Evolutionary conservation across 139 green algal species (phyloP), one percentile per base, ranked within the genome.

Genomic region (Tetraselmis chui): DNA sequence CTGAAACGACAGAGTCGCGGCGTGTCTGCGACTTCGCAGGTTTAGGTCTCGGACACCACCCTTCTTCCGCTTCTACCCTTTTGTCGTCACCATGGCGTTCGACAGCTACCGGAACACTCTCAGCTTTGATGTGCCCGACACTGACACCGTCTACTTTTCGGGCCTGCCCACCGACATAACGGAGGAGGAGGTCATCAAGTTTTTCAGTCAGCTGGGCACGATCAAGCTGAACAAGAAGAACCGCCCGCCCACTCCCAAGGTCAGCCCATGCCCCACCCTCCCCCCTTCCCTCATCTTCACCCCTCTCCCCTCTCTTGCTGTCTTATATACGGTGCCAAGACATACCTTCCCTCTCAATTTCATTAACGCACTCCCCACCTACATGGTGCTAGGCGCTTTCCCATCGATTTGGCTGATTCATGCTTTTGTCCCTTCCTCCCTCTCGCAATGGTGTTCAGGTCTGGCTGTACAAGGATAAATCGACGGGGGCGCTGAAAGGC

Each of bases 181-280:
- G 5, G 93, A 97, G 79, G 81, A 87, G 18, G 85, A 94, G 23
- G 31, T 97, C 1, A 89, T 88, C 5, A 81, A 91, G 59, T 94
- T 92, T 85, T 97, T 97, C 86, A 93, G 93, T 29, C 87, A 83
- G 29, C 96, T 97, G 75, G 90, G 86, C 1, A 82, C 82, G 28
- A 91, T 95, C 78, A 93, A 93, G 83, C 78, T 84, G 2, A 90
- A 97, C 82, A 95, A 95, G 86, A 94, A 95, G 84, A 91, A 88
- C 26, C 83, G 85, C 26, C 45, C 45, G 45, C 45, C 45, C 11
- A 90, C 88, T 82, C 85, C 88, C 11, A 95, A 95, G 87, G 91
- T 94, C 23, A 84, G 86, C 28, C 28, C 79, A 30, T 76, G n/a
- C 45, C 45, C 45, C 18, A 5, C 45, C 45, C 45, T 18, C 45